Evolutionary conservation across 1,284 basidiomycete species (phyloP).

Genomic region (Cronartium ribicola): DNA sequence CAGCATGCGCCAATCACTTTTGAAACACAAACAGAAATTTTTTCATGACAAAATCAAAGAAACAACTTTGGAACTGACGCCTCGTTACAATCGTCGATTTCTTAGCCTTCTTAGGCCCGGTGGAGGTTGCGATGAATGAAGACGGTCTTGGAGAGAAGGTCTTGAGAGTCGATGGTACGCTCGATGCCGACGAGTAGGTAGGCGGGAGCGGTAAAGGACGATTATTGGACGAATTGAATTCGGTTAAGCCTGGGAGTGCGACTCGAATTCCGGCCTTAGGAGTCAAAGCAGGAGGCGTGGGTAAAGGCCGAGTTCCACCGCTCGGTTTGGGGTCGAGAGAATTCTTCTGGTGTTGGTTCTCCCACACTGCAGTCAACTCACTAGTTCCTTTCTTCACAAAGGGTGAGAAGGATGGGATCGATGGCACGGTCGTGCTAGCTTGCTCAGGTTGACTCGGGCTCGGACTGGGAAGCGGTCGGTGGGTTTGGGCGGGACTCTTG

Average conservation of each 20-base stretch:
- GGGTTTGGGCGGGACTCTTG: conserved; percentile 8
- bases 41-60: not conserved
- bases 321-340: not conserved
- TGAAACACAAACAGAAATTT: not conserved
- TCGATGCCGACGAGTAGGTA: not conserved
- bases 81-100: not conserved
- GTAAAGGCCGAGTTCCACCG: conserved; percentile 16
- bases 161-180: not conserved
- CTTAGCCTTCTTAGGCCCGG: not conserved
- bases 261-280: not conserved
- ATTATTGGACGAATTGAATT: conserved; percentile 10
- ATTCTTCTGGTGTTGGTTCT: conserved; percentile 17
- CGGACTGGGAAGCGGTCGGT: not conserved
- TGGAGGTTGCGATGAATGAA: not conserved
- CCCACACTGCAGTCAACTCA: conserved; percentile 33
- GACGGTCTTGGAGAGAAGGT: conserved; percentile 7
- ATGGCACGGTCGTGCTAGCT: conserved; percentile 11
- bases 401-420: conserved; percentile 25
- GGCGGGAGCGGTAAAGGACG: conserved; percentile 38
- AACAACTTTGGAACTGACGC: not conserved
- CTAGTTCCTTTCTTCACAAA: conserved; percentile 33
- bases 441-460: not conserved
- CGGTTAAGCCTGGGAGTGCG: conserved; percentile 3
- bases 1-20: not conserved
- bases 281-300: conserved; percentile 14